Conservation (phyloP, 1,139 yeast genomes). For the Suhomyces wounanorum region DNA sequence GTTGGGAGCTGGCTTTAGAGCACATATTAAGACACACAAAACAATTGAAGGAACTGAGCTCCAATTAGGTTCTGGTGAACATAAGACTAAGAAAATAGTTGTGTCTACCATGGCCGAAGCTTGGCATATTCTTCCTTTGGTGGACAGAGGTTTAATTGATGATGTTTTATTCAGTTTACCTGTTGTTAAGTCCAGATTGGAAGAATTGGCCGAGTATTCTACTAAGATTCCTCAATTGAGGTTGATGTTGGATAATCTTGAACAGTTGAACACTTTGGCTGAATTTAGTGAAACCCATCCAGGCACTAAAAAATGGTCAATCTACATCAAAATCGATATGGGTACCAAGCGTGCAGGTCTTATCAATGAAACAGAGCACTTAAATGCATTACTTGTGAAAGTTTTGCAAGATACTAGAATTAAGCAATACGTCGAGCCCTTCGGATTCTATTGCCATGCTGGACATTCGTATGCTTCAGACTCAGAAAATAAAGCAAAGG, state of each 20-base stretch:
- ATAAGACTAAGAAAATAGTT: slow-evolving; percentile 50
- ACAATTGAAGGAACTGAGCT: slow-evolving; percentile 38
- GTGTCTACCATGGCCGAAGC: slow-evolving; percentile 75
- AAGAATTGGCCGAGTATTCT: slow-evolving; percentile 51
- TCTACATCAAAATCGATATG: slow-evolving; percentile 59
- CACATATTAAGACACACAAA: slow-evolving; percentile 80
- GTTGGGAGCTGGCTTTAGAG: slow-evolving; percentile 49
- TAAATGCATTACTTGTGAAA: slow-evolving; percentile 32
- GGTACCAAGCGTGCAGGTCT: slow-evolving; percentile 71
- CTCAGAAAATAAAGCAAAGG: slow-evolving; percentile 49
- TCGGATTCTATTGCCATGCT: slow-evolving; percentile 78
- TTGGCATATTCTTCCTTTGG: slow-evolving; percentile 50
- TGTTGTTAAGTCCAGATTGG: slow-evolving; percentile 53
- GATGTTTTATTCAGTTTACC: slow-evolving; percentile 76
- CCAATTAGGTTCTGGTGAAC: slow-evolving; percentile 28
- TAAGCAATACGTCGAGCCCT: slow-evolving; percentile 40
- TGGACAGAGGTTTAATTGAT: slow-evolving; percentile 45
- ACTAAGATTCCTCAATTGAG: slow-evolving; percentile 46
- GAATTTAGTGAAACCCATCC: slow-evolving; percentile 31
- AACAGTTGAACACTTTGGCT: slow-evolving; percentile 53
- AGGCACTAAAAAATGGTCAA: slow-evolving; percentile 47
- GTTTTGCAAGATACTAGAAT: slow-evolving; percentile 25
- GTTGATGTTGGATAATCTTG: slow-evolving; percentile 61
- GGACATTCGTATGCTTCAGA: slow-evolving; percentile 69
- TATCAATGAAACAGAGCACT: slow-evolving; percentile 28